A percentile compares a stretch with the other conserved stretches of the same genome.
phyloP scores from a whole-genome alignment of 176 grass and related monocot species.

The Secale cereale region DNA sequence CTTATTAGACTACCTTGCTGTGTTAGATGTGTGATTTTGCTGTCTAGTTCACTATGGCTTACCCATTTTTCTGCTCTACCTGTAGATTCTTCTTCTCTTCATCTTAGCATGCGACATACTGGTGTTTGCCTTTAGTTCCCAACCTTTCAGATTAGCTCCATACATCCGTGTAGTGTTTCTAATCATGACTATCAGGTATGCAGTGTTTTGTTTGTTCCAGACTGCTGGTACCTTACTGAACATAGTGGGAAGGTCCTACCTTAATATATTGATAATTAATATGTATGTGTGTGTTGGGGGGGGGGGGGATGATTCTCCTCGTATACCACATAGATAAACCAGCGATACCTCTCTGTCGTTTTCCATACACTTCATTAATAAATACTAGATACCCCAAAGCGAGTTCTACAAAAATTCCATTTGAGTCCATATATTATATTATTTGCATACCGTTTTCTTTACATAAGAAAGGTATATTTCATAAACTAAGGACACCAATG shows the following conservation, averaged over 20 bases:
- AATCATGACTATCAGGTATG: conserved; percentile 76
- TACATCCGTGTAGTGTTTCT: conserved; percentile 88
- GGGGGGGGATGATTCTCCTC: too few relatives aligned
- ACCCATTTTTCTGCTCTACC: conserved; percentile 28
- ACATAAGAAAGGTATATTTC: neutral
- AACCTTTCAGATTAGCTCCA: conserved; percentile 83
- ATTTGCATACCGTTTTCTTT: neutral
- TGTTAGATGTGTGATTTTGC: neutral
- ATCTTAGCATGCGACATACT: conserved; percentile 81
- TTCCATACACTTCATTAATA: neutral
- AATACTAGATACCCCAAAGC: neutral
- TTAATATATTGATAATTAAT: conserved; percentile 4
- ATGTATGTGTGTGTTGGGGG: neutral
- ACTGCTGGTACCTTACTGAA: conserved; percentile 22
- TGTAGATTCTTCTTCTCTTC: conserved; percentile 85
- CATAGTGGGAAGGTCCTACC: neutral
- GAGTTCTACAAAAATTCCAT: neutral
- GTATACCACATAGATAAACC: neutral
- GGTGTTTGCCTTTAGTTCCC: conserved; percentile 55
- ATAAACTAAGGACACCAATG: neutral
- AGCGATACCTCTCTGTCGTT: neutral
- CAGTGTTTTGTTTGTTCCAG: conserved; percentile 23
- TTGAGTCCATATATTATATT: neutral
- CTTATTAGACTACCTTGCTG: neutral
- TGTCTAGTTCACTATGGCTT: conserved; percentile 2